Evolutionary conservation across 2,329 filamentous ascomycete species (phyloP).

Genomic region (Diaporthe capsici): DNA sequence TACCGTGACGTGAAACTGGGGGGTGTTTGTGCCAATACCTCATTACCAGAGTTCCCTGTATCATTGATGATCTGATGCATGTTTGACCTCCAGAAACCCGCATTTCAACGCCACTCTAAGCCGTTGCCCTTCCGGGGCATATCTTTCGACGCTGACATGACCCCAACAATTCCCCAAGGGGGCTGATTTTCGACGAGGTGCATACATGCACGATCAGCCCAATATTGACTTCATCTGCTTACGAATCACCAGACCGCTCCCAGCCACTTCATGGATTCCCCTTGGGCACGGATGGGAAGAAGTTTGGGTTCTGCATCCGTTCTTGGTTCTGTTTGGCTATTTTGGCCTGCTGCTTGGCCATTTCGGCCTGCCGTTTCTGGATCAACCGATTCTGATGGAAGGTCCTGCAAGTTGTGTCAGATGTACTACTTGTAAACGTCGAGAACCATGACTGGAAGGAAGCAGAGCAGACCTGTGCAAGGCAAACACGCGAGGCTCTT

Average conservation of each 20-base stretch:
- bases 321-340: constrained; percentile 83
- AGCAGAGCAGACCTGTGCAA: constrained; percentile 77
- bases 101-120: constrained; percentile 9
- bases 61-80: constrained; percentile 1
- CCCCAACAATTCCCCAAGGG: background rate
- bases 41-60: background rate
- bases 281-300: constrained; percentile 89
- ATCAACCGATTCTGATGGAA: constrained; percentile 91
- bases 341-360: constrained; percentile 71
- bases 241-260: background rate
- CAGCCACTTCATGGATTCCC: constrained; percentile 58
- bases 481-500: constrained; percentile 85
- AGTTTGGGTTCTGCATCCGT: constrained; percentile 80
- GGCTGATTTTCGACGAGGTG: background rate
- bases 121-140: constrained; percentile 13
- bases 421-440: background rate
- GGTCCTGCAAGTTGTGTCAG: constrained; percentile 63
- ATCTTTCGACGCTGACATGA: constrained; percentile 23
- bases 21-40: background rate
- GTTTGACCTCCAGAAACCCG: background rate
- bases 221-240: constrained; percentile 43
- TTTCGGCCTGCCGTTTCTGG: constrained; percentile 82
- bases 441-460: constrained; percentile 41
- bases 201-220: background rate
- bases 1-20: background rate